phyloP scores from a whole-genome alignment of 164 flowering plant species.

The Magnolia officinalis region DNA sequence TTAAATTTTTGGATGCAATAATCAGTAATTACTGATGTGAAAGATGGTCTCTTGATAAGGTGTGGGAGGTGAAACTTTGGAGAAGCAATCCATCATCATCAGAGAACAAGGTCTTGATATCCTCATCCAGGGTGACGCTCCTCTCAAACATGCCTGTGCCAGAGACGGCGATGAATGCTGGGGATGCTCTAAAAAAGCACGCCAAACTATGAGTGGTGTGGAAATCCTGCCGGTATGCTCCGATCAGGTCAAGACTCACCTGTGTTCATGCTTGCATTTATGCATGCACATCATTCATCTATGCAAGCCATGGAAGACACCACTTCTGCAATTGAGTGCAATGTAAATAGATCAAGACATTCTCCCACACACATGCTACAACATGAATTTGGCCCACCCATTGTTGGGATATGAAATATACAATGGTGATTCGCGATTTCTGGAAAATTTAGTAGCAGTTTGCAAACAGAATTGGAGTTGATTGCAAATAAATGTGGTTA shows the following conservation, averaged over 20 bases:
- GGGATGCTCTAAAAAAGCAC: constrained; percentile 37
- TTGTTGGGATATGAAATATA: too few relatives aligned
- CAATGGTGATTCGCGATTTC: too few relatives aligned
- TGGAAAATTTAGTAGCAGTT: too few relatives aligned
- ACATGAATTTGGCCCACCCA: neutral
- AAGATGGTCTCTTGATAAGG: constrained; percentile 27
- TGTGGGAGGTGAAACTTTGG: constrained; percentile 68
- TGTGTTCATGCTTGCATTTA: neutral
- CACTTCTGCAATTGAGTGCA: neutral
- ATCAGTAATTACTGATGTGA: too few relatives aligned
- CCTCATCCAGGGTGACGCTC: constrained; percentile 63
- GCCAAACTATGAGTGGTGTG: constrained; percentile 43
- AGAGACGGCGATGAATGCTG: constrained; percentile 45
- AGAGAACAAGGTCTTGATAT: constrained; percentile 30
- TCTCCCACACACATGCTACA: neutral
- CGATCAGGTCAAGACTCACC: too few relatives aligned
- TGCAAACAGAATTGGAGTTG: too few relatives aligned
- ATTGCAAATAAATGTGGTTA: too few relatives aligned
- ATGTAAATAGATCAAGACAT: neutral
- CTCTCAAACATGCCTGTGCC: constrained; percentile 59
- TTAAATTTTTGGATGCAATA: too few relatives aligned
- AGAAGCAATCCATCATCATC: constrained; percentile 30
- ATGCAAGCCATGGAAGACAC: neutral
- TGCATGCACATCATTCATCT: neutral
- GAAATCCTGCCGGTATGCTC: too few relatives aligned